Evolutionary conservation across 2,329 filamentous ascomycete species (phyloP).

Genomic region (Fonsecaea nubica): DNA sequence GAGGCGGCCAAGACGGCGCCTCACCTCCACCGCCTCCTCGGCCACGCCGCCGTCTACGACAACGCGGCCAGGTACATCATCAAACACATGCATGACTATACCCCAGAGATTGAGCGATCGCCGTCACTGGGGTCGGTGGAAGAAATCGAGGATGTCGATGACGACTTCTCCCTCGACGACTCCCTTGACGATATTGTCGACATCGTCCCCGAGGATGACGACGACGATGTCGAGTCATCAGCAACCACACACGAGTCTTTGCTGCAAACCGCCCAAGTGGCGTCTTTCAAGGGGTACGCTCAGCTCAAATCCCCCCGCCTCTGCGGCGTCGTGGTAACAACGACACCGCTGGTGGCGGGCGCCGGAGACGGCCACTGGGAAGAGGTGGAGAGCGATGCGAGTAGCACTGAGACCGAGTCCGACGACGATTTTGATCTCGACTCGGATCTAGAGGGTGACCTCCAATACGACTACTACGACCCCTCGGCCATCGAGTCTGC

Average conservation of each 20-base stretch:
- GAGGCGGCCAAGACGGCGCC: constrained; percentile 32
- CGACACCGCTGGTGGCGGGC: not conserved
- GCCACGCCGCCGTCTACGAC: constrained; percentile 32
- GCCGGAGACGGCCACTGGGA: not conserved
- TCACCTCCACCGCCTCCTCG: constrained; percentile 29
- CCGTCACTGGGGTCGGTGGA: not conserved
- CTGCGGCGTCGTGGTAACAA: constrained; percentile 1
- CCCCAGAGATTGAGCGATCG: not conserved
- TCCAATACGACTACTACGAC: constrained; percentile 13
- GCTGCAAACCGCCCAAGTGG: not conserved
- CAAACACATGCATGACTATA: constrained; percentile 21
- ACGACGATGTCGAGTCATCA: constrained; percentile 1
- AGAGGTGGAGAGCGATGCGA: constrained; percentile 26
- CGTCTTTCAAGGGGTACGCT: constrained; percentile 7
- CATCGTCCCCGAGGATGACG: constrained; percentile 13
- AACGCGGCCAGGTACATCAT: constrained; percentile 28
- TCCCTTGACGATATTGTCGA: not conserved
- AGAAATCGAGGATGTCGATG: constrained; percentile 6
- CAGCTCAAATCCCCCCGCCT: constrained; percentile 6
- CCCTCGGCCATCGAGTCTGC: not conserved
- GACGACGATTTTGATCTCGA: constrained; percentile 15
- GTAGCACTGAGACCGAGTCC: constrained; percentile 19
- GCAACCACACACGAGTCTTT: not conserved
- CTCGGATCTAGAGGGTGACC: not conserved
- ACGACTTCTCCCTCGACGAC: constrained; percentile 5